Conservation (phyloP, 805 yeast genomes). For the Myxozyma neglecta region DNA sequence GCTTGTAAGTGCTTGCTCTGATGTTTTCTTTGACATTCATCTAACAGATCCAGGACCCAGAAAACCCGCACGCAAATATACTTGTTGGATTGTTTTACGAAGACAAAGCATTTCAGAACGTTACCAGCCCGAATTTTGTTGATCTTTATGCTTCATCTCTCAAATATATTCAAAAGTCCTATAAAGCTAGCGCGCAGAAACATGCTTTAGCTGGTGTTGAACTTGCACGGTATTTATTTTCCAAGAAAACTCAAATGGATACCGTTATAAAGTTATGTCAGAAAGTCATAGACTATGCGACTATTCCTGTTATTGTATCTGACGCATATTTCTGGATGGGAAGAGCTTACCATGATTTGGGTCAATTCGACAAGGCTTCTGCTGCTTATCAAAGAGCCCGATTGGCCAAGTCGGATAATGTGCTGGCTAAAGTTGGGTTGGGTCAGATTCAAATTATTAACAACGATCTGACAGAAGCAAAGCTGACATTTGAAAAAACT, state of each 20-base stretch:
- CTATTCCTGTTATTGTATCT: slow-evolving; percentile 48
- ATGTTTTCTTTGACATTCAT: neutral
- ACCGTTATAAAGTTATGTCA: slow-evolving; percentile 58
- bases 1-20: slow-evolving; percentile 38
- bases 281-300: slow-evolving; percentile 48
- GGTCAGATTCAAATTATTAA: slow-evolving; percentile 82
- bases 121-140: slow-evolving; percentile 55
- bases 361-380: slow-evolving; percentile 70
- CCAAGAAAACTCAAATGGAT: slow-evolving; percentile 57
- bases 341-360: slow-evolving; percentile 62
- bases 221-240: slow-evolving; percentile 68
- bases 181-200: slow-evolving; percentile 44
- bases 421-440: slow-evolving; percentile 74
- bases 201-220: slow-evolving; percentile 60
- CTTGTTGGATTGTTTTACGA: slow-evolving; percentile 68
- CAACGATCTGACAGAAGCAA: slow-evolving; percentile 76
- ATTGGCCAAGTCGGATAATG: slow-evolving; percentile 57
- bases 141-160: slow-evolving; percentile 61
- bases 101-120: slow-evolving; percentile 62
- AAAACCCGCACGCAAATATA: slow-evolving; percentile 60
- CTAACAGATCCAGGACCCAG: slow-evolving; percentile 45
- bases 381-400: slow-evolving; percentile 70
- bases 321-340: slow-evolving; percentile 85
- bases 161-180: slow-evolving; percentile 45
- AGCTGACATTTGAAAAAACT: slow-evolving; percentile 76